phyloP scores from a whole-genome alignment of 2,329 filamentous ascomycete genomes.

The Remersonia thermophila region DNA sequence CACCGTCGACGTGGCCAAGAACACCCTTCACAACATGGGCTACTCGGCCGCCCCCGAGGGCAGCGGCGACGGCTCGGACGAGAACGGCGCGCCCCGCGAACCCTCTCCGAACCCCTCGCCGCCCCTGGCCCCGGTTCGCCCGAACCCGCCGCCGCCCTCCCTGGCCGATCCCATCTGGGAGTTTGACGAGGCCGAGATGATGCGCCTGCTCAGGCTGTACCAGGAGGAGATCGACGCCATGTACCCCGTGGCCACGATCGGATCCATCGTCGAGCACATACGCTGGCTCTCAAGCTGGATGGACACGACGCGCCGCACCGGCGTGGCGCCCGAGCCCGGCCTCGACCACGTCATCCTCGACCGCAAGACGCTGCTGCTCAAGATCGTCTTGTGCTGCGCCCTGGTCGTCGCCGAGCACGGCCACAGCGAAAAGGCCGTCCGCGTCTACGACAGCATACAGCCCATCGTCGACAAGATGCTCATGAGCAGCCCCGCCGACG shows the following conservation, averaged over 20 bases:
- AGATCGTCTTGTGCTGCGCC: constrained; percentile 70
- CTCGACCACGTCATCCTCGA: constrained; percentile 32
- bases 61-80: constrained; percentile 41
- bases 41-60: constrained; percentile 54
- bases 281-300: constrained; percentile 60
- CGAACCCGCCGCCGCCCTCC: constrained; percentile 24
- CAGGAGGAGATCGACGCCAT: constrained; percentile 87
- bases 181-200: constrained; percentile 64
- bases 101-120: constrained; percentile 24
- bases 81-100: constrained; percentile 25
- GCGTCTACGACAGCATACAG: constrained; percentile 66
- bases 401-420: constrained; percentile 69
- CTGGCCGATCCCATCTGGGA: constrained; percentile 65
- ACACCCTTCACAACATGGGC: constrained; percentile 79
- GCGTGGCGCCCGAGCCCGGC: constrained; percentile 21
- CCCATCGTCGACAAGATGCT: constrained; percentile 54
- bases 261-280: constrained; percentile 57
- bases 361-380: constrained; percentile 55
- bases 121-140: constrained; percentile 18
- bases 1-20: constrained; percentile 76
- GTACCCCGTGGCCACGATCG: constrained; percentile 76
- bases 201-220: constrained; percentile 66
- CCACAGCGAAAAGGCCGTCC: constrained; percentile 59
- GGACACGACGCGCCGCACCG: constrained; percentile 35
- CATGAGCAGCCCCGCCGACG: constrained; percentile 39